Percentiles rank a stretch among this genome's conserved stretches.
phyloP scores from a whole-genome alignment of 768 basidiomycete species.

The Boletus vinaceobasis region DNA sequence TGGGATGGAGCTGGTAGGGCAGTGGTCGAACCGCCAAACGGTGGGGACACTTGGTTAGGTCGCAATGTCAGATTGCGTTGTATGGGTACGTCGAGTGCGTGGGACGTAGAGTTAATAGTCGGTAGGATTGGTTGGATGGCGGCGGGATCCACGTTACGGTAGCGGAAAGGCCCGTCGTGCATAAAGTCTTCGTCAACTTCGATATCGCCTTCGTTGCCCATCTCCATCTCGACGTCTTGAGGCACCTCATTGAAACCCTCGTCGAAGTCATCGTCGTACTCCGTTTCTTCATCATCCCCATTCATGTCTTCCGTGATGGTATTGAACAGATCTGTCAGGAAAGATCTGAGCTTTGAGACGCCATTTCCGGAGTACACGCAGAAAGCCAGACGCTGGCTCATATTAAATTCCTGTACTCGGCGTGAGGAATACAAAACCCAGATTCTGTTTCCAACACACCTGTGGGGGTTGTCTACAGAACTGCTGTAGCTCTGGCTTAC shows the following conservation, averaged over 20 bases:
- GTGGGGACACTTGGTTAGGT: slow-evolving; percentile 13
- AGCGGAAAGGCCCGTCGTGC: slow-evolving; percentile 30
- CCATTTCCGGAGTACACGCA: slow-evolving; percentile 97
- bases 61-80: slow-evolving; percentile 28
- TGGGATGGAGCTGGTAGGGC: slow-evolving; percentile 2
- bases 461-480: slow-evolving; percentile 88
- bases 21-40: slow-evolving; percentile 6
- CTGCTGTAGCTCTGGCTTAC: slow-evolving; percentile 76
- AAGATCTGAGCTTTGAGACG: slow-evolving; percentile 76
- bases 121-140: slow-evolving; percentile 12
- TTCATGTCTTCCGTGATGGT: slow-evolving; percentile 69
- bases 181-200: slow-evolving; percentile 47
- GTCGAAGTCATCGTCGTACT: slow-evolving; percentile 52
- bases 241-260: slow-evolving; percentile 33
- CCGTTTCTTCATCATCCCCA: slow-evolving; percentile 62
- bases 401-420: slow-evolving; percentile 75
- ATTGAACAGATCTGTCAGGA: slow-evolving; percentile 72
- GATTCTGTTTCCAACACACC: slow-evolving; percentile 44
- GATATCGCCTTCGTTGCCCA: slow-evolving; percentile 37
- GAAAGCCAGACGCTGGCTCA: slow-evolving; percentile 83
- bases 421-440: slow-evolving; percentile 2
- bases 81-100: slow-evolving; percentile 27
- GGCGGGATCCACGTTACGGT: slow-evolving; percentile 16
- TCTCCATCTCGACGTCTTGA: slow-evolving; percentile 33
- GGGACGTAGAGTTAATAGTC: slow-evolving; percentile 6